Conservation (phyloP, 768 basidiomycete genomes). For the Lentinula lateritia region DNA sequence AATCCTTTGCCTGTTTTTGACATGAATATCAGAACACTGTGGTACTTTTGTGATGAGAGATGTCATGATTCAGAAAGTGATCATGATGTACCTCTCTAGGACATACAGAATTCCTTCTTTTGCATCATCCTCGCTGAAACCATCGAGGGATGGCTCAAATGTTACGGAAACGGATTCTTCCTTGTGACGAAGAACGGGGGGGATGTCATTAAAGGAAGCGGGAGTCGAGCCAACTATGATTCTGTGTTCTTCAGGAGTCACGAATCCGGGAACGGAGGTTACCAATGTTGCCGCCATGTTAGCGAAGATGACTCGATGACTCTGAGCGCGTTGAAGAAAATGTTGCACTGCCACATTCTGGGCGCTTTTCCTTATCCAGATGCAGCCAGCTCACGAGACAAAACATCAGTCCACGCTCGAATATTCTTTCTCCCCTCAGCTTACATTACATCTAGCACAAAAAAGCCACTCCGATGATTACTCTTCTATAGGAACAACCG, state of each 20-base stretch:
- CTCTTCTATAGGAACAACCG: constrained; percentile 51
- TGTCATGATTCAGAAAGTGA: background rate
- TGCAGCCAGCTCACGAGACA: constrained; percentile 54
- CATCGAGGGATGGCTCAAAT: constrained; percentile 65
- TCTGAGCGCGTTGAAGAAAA: background rate
- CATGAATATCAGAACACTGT: constrained; percentile 74
- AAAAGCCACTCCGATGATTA: constrained; percentile 42
- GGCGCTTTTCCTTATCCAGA: background rate
- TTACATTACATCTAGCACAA: constrained; percentile 36
- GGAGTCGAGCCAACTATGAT: constrained; percentile 75
- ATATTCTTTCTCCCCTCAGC: constrained; percentile 28
- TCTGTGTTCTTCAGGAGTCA: constrained; percentile 64
- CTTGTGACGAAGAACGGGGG: constrained; percentile 71
- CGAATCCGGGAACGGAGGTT: constrained; percentile 33
- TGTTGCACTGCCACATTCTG: background rate
- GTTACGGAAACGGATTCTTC: constrained; percentile 65
- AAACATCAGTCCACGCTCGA: constrained; percentile 53
- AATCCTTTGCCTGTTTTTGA: constrained; percentile 67
- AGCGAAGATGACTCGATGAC: no score
- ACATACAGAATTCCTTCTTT: constrained; percentile 72
- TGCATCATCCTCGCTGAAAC: constrained; percentile 46
- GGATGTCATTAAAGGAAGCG: constrained; percentile 77
- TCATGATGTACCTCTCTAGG: constrained; percentile 64
- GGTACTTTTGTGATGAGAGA: background rate
- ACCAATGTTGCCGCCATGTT: constrained; percentile 28